Base-by-base conservation (phyloP, 305 asterid genomes). In the Fraxinus angustifolia region DNA sequence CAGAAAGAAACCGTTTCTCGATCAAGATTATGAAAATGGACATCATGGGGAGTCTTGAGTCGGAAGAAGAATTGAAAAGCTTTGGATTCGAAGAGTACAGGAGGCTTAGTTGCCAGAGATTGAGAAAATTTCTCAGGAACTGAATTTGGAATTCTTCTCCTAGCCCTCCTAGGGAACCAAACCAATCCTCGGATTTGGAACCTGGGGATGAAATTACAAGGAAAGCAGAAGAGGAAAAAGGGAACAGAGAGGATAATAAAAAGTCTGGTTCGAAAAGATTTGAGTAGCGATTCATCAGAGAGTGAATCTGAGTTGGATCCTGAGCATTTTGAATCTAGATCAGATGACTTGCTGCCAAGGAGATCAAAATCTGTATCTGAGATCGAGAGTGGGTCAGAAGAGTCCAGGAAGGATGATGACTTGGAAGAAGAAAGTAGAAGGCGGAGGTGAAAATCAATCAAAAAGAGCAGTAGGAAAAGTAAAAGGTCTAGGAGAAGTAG, bases 121-220 rank as follows among this genome's bases (percentile, higher is more conserved):
- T 91, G 93, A 90, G 99, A 70, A 96, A 94, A 68, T 38, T 5
- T 85, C 86, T 90, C 3, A 87, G 34, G 58, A 78, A 70, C 77
- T 85, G 93, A 82, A 84, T 96, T 31, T 96, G 98, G 98, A 90
- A 84, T 42, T 90, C 91, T 79, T 92, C 98, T 1, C 99, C 99
- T 72, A 96, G 99, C 80, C 99, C 98, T 40, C 96, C 97, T 79
- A 92, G 98, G 91, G 89, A 62, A 84, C 89, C 92, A 6, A 82
- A 86, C 79, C 91, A 85, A 2, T 86, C 86, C 5, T 90, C 91
- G 42, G 92, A 87, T 75, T 89, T 76, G 23, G 62, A 50, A 50
- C 62, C 62, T 50, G 62, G 21, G 62, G 23, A 92, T 31, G 89
- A 85, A 75, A 31, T 83, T 23, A 12, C 42, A 14, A 30, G 75